Base-by-base conservation (phyloP, 2,329 filamentous ascomycete species). In the Aspergillus vadensis region DNA sequence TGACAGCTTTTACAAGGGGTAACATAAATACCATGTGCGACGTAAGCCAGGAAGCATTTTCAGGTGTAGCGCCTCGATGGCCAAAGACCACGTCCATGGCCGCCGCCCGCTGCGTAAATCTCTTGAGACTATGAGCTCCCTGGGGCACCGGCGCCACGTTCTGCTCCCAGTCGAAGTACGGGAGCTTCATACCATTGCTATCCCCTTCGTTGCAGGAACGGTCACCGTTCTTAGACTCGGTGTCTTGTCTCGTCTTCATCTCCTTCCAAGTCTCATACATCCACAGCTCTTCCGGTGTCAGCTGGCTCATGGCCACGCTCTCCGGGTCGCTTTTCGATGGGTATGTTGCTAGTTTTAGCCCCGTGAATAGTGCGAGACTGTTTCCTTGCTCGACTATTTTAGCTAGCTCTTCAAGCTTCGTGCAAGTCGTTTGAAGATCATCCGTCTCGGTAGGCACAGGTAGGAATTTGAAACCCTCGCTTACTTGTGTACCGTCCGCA, bases 1-100 rank as follows among this genome's bases (percentile, higher is more conserved):
- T 61, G 4, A 74, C 62, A 2, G 68, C 67, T 32, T 67, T 71
- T n/a, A 72, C 55, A 2, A 72, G 63, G 2, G 69, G 67, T 19
- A 69, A 12, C 19, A 65, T n/a, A 0, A 3, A 2, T 3, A 52
- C 12, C 55, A 64, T 60, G 39, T 69, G 62, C 17, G 56, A 62
- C 2, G 63, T 66, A 15, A 71, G 59, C 68, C 69, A 73, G 4
- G 61, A 51, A 5, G 69, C 67, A 63, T 73, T 61, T 41, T 69
- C 62, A 4, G 67, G 59, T 15, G 61, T 70, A 47, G 65, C 63
- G n/a, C 66, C 65, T 43, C 65, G 50, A 39, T 63, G 61, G n/a
- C 49, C 62, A 60, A 64, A 69, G 49, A 68, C 36, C 8, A 64
- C 43, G 54, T 67, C 66, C 65, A 69, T 68, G 3, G 63, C 66